Percentiles rank a stretch among this genome's conserved stretches.
Conservation (phyloP, 306 rosid species). For the Vigna mungo region DNA sequence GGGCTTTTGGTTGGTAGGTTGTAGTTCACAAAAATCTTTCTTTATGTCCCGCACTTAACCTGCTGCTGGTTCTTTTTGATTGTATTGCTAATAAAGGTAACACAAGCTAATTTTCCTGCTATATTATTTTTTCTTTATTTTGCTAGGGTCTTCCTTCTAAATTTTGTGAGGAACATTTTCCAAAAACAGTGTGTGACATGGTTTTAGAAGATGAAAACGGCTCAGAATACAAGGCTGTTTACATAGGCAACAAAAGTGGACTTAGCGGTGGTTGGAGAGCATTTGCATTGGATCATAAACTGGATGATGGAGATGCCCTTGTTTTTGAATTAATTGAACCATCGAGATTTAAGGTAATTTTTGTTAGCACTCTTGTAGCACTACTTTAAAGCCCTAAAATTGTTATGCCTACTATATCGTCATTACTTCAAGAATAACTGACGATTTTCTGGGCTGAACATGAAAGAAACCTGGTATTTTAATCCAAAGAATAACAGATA, state of each 20-base stretch:
- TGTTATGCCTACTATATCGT: background rate
- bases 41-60: background rate
- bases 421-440: background rate
- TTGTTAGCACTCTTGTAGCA: background rate
- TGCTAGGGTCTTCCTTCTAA: conserved; percentile 67
- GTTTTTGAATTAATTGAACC: conserved; percentile 71
- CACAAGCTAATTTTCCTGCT: conserved; percentile 2
- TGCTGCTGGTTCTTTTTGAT: conserved; percentile 3
- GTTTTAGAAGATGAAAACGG: conserved; percentile 73
- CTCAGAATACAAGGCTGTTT: conserved; percentile 55
- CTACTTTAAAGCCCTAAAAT: background rate
- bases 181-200: conserved; percentile 50
- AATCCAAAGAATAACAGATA: no score
- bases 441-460: background rate
- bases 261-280: conserved; percentile 90
- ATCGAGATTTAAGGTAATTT: conserved; percentile 66
- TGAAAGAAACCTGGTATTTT: no score
- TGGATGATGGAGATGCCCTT: conserved; percentile 86
- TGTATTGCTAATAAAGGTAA: conserved; percentile 4
- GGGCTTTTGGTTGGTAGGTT: conserved; percentile 90
- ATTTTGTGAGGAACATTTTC: conserved; percentile 70
- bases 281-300: conserved; percentile 79
- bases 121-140: conserved; percentile 10
- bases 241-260: conserved; percentile 64
- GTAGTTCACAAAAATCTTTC: conserved; percentile 13